Conservation (phyloP, 345 rosid species). For the Pistacia integerrima region DNA sequence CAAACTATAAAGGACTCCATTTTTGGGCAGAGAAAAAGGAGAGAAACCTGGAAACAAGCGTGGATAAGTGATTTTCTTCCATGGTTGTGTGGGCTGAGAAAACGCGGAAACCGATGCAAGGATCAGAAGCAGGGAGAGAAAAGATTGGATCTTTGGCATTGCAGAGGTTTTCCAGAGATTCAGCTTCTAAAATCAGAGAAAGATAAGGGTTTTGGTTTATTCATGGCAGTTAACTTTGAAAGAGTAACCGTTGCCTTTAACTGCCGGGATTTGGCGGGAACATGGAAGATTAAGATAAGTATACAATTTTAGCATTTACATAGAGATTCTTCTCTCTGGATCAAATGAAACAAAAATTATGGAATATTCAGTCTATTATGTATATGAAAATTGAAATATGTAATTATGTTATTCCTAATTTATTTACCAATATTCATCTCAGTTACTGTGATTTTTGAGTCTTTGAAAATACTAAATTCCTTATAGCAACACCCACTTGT, state of each 20-base stretch:
- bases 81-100: constrained; percentile 4
- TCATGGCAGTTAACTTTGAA: not conserved
- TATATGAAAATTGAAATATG: too few species aligned
- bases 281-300: not conserved
- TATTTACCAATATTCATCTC: too few species aligned
- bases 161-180: not conserved
- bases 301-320: too few species aligned
- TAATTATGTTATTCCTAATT: too few species aligned
- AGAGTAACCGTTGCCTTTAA: constrained; percentile 8
- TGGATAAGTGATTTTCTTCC: constrained; percentile 8
- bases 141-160: constrained; percentile 15
- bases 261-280: constrained; percentile 15
- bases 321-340: too few species aligned
- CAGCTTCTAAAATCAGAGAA: not conserved
- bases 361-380: too few species aligned
- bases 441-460: too few species aligned
- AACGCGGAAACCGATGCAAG: not conserved
- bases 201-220: not conserved
- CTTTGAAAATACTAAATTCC: too few species aligned
- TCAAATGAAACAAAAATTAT: too few species aligned
- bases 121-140: constrained; percentile 18
- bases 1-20: not conserved
- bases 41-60: constrained; percentile 21
- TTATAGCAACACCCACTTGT: too few species aligned
- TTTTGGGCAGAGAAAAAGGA: not conserved